Evolutionary conservation across 306 rosid species (phyloP).

Genomic region (Cicer chorassanicum): DNA sequence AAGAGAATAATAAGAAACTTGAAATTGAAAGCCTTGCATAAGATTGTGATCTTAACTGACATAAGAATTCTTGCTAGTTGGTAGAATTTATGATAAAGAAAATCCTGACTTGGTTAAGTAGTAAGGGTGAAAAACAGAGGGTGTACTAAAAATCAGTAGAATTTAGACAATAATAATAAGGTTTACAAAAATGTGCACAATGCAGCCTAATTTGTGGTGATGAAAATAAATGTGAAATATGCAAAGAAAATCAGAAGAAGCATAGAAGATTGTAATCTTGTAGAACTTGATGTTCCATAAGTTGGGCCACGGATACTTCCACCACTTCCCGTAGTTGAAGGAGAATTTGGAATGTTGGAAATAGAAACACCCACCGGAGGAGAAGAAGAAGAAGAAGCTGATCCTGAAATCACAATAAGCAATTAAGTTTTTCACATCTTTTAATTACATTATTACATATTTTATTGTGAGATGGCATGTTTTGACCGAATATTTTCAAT

Average conservation of each 20-base stretch:
- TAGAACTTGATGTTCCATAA: slow-evolving; percentile 46
- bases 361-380: slow-evolving; percentile 44
- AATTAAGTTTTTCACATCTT: background rate
- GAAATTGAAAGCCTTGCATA: no score
- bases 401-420: slow-evolving; percentile 39
- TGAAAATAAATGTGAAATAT: slow-evolving; percentile 38
- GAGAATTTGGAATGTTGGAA: slow-evolving; percentile 45
- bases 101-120: background rate
- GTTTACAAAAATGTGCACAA: slow-evolving; percentile 10
- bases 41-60: no score
- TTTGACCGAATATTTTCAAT: no score
- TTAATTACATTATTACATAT: background rate
- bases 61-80: no score
- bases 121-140: background rate
- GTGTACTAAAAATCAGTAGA: background rate
- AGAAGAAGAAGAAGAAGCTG: slow-evolving; percentile 47
- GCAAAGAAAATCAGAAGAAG: slow-evolving; percentile 43
- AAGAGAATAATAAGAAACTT: no score
- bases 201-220: slow-evolving; percentile 19
- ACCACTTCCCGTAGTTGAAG: slow-evolving; percentile 44
- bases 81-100: no score
- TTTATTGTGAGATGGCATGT: no score
- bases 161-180: slow-evolving; percentile 17
- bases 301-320: slow-evolving; percentile 42
- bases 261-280: slow-evolving; percentile 41